Percentiles rank a stretch among this genome's conserved stretches.
Conservation (phyloP, 352 stramenopile genomes). For the Globisporangium parvum region DNA sequence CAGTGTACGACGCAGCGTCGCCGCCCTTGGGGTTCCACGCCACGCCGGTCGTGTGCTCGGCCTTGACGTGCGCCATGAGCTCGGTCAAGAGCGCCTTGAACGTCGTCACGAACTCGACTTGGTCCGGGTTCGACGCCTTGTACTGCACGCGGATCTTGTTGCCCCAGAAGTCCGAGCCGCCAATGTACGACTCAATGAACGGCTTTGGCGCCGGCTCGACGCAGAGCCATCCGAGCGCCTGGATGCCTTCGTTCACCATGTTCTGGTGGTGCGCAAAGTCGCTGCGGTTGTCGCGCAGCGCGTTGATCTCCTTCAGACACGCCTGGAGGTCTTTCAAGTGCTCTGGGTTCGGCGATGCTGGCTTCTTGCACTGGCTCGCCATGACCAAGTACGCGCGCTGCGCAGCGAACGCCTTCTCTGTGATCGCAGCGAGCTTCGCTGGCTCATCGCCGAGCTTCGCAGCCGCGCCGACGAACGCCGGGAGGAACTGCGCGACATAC, state of each 20-base stretch:
- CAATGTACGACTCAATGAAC: conserved; percentile 95
- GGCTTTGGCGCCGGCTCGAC: conserved; percentile 85
- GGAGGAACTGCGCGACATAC: conserved; percentile 75
- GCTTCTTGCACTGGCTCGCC: conserved; percentile 92
- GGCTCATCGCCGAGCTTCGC: conserved; percentile 83
- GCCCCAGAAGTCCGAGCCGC: conserved; percentile 94
- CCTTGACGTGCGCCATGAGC: conserved; percentile 93
- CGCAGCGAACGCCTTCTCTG: conserved; percentile 83
- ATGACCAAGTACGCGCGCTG: conserved; percentile 91
- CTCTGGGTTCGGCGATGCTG: conserved; percentile 56
- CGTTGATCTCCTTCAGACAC: conserved; percentile 77
- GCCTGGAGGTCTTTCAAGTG: conserved; percentile 68
- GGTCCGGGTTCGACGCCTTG: conserved; percentile 88
- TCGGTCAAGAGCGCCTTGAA: conserved; percentile 91
- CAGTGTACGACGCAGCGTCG: conserved; percentile 41
- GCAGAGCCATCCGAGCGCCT: conserved; percentile 76
- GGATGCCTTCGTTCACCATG: conserved; percentile 85
- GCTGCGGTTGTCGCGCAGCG: conserved; percentile 74
- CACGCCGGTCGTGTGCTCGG: conserved; percentile 92
- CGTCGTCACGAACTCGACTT: conserved; percentile 92
- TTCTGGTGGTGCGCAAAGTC: conserved; percentile 84
- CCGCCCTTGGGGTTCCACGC: conserved; percentile 90
- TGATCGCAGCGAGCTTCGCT: conserved; percentile 72
- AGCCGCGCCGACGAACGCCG: conserved; percentile 73
- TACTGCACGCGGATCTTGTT: conserved; percentile 98